phyloP scores from a whole-genome alignment of 2,329 filamentous ascomycete genomes.

The Tolypocladium endophyticum region DNA sequence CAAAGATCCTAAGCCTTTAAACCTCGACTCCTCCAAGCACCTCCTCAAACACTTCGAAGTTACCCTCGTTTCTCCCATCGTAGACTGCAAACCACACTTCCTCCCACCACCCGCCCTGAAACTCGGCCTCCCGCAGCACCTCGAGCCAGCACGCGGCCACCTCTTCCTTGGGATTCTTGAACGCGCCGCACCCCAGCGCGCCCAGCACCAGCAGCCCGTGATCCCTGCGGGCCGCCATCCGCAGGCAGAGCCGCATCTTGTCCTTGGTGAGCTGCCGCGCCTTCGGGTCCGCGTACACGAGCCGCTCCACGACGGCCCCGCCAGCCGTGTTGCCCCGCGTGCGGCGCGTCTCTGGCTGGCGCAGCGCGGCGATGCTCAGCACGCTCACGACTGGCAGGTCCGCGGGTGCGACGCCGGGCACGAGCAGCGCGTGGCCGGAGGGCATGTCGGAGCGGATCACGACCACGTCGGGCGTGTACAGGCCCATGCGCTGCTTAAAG shows the following conservation, averaged over 20 bases:
- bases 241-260: constrained; percentile 52
- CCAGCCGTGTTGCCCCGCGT: constrained; percentile 7
- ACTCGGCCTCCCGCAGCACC: constrained; percentile 51
- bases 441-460: constrained; percentile 42
- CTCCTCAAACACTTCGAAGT: constrained; percentile 39
- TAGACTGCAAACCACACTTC: constrained; percentile 55
- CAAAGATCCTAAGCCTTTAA: background rate
- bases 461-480: constrained; percentile 52
- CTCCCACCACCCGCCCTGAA: constrained; percentile 52
- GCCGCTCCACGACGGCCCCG: constrained; percentile 13
- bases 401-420: constrained; percentile 16
- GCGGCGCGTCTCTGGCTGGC: constrained; percentile 22
- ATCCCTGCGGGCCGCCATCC: constrained; percentile 44
- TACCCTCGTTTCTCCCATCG: constrained; percentile 32
- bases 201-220: constrained; percentile 55
- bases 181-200: constrained; percentile 59
- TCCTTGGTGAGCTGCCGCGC: constrained; percentile 46
- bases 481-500: constrained; percentile 32
- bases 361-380: constrained; percentile 48
- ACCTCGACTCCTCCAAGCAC: constrained; percentile 26
- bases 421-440: constrained; percentile 34
- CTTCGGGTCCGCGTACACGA: constrained; percentile 26
- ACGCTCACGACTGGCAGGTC: constrained; percentile 44
- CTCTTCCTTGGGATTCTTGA: constrained; percentile 48
- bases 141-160: constrained; percentile 52